These are phyloP conservation scores for Saccharata proteae DNA, from an alignment of 2,329 filamentous ascomycete species.

Conservation along the genomic window DNA sequence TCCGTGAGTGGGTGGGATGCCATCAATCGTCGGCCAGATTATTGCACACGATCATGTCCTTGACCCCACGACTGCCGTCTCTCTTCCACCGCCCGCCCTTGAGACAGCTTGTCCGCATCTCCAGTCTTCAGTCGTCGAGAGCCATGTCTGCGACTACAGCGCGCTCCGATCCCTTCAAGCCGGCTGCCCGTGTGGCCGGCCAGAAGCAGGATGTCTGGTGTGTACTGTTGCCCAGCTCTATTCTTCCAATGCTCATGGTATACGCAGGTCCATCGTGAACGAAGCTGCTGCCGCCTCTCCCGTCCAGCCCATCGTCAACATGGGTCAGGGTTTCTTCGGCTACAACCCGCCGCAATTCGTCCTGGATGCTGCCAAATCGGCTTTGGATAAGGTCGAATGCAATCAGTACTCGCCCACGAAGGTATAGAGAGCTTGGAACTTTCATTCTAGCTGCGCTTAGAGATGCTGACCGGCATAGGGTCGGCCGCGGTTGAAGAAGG, in stretches of 20 bases:
- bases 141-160: constrained; percentile 23
- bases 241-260: constrained; percentile 5
- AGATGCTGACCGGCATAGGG: constrained; percentile 36
- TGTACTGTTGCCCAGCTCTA: constrained; percentile 1
- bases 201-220: constrained; percentile 49
- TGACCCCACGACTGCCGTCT: not conserved
- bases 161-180: constrained; percentile 36
- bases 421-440: constrained; percentile 24
- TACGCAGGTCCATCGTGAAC: constrained; percentile 50
- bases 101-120: no score
- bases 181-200: constrained; percentile 41
- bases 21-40: no score
- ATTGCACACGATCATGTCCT: no score
- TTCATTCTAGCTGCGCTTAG: not conserved
- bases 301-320: constrained; percentile 55
- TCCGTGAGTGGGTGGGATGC: constrained; percentile 3
- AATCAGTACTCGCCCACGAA: constrained; percentile 98
- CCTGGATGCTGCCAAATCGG: constrained; percentile 78
- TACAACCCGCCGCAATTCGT: constrained; percentile 93
- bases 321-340: constrained; percentile 69
- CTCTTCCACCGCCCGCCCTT: not conserved
- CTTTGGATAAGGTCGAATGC: constrained; percentile 83
- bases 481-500: constrained; percentile 80
- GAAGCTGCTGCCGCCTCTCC: constrained; percentile 53
- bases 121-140: constrained; percentile 12